Conservation (phyloP, 2,329 filamentous ascomycete species). For the Claviceps sp. region DNA sequence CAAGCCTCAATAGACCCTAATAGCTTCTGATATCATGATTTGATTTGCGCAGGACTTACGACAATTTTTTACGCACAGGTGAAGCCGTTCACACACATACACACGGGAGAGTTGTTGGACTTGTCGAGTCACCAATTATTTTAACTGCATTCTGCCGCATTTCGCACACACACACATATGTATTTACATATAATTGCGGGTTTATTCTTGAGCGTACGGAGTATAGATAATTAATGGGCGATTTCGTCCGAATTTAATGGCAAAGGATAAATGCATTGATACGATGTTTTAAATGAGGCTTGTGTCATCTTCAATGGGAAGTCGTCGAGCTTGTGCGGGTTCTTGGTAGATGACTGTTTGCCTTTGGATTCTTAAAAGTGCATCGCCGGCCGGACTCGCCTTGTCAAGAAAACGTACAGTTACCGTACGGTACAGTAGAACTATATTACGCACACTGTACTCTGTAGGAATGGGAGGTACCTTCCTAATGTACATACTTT, state of each 20-base stretch:
- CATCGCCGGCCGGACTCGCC: no score
- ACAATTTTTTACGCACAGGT: neutral
- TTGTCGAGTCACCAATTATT: neutral
- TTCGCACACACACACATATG: neutral
- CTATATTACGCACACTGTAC: no score
- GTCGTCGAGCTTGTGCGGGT: neutral
- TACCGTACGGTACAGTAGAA: no score
- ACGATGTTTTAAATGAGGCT: no score
- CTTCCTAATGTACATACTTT: no score
- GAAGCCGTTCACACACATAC: neutral
- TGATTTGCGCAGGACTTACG: neutral
- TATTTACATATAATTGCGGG: neutral
- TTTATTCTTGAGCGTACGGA: conserved; percentile 3
- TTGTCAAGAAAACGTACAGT: no score
- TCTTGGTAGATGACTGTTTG: no score
- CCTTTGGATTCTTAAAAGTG: no score
- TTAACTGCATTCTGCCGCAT: conserved; percentile 1
- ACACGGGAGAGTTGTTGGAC: neutral
- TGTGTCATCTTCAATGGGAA: neutral
- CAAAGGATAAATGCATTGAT: neutral
- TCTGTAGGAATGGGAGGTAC: no score
- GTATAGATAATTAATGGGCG: conserved; percentile 1
- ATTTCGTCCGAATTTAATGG: neutral
- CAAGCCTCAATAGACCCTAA: no score
- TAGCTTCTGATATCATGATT: neutral